phyloP scores from a whole-genome alignment of 495 filamentous ascomycete genomes.

The Ramalina intermedia region DNA sequence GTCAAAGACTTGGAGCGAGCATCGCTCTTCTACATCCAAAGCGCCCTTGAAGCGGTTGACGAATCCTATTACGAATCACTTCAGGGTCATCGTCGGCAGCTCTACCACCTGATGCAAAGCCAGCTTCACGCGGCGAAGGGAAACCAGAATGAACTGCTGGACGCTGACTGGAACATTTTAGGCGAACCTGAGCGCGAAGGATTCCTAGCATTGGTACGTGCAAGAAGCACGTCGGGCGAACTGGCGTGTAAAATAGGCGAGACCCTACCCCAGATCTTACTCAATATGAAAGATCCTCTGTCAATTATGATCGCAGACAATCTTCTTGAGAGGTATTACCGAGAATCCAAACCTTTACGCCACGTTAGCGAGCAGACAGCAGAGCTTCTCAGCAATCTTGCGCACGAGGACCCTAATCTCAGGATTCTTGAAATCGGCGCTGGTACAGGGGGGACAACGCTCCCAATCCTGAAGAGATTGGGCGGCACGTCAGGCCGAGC shows the following conservation, averaged over 20 bases:
- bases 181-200: not conserved
- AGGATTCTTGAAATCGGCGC: conserved; percentile 38
- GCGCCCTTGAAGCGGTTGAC: conserved; percentile 19
- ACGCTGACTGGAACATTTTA: not conserved
- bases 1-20: conserved; percentile 26
- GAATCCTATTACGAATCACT: conserved; percentile 19
- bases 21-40: conserved; percentile 23
- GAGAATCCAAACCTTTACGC: not conserved
- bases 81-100: conserved; percentile 14
- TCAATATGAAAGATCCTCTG: not conserved
- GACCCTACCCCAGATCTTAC: not conserved
- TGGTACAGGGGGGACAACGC: conserved; percentile 25
- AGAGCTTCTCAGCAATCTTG: conserved; percentile 8
- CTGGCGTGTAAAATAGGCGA: not conserved
- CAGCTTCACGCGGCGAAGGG: not conserved
- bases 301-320: conserved; percentile 1
- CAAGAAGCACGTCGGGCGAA: too few relatives aligned
- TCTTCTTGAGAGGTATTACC: not conserved
- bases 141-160: not conserved
- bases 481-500: not conserved
- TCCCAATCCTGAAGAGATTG: not conserved
- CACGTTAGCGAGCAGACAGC: not conserved
- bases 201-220: not conserved
- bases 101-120: conserved; percentile 20
- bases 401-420: conserved; percentile 24